These are phyloP conservation scores for Colletotrichum endophyticum DNA, from an alignment of 2,329 filamentous ascomycete genomes.

Conservation along the genomic window DNA sequence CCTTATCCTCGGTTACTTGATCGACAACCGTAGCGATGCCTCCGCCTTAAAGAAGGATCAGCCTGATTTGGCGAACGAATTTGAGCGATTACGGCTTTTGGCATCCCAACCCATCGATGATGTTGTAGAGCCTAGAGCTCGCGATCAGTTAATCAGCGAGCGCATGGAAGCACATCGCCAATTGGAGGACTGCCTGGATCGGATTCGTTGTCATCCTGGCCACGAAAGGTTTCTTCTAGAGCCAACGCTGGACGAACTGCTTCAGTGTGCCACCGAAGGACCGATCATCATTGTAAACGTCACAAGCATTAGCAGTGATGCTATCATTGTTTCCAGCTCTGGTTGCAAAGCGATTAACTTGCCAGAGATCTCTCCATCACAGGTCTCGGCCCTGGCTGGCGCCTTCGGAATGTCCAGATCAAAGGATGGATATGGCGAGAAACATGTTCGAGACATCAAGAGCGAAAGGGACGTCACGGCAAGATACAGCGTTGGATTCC, in stretches of 20 bases:
- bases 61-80: background rate
- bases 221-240: background rate
- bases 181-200: background rate
- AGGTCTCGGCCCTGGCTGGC: background rate
- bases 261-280: background rate
- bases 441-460: background rate
- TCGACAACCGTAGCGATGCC: background rate
- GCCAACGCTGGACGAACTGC: background rate
- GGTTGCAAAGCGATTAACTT: background rate
- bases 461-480: background rate
- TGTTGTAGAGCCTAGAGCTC: background rate
- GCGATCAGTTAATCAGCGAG: background rate
- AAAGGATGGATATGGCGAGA: background rate
- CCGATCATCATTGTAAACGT: background rate
- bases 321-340: background rate
- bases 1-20: background rate
- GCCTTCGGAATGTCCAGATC: background rate
- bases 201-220: background rate
- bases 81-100: background rate
- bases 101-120: background rate
- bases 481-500: background rate
- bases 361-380: background rate
- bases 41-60: background rate
- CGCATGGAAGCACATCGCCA: background rate
- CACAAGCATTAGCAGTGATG: background rate